These are phyloP conservation scores for Euphorbia celastroides DNA, from an alignment of 441 rosid species.

Conservation along the genomic window DNA sequence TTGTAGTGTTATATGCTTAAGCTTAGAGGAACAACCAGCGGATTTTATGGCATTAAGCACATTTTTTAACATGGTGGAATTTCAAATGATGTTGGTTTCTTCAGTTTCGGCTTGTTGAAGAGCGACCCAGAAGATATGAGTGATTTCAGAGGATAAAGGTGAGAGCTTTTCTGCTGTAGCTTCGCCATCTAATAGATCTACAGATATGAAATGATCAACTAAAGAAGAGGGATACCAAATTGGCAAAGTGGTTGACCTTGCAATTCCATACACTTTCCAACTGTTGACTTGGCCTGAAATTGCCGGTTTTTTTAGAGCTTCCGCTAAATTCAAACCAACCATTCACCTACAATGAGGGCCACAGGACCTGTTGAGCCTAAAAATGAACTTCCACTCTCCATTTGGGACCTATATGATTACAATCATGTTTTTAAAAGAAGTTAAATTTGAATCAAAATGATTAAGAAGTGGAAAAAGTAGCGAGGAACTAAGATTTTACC, in stretches of 20 bases:
- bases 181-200: constrained; percentile 22
- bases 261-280: constrained; percentile 31
- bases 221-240: constrained; percentile 33
- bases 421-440: too few species aligned
- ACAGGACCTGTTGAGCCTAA: background rate
- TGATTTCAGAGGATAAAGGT: constrained; percentile 21
- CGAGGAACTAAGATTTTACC: background rate
- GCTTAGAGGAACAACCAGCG: constrained; percentile 8
- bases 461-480: background rate
- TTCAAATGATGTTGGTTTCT: constrained; percentile 21
- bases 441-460: too few species aligned
- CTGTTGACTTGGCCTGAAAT: background rate
- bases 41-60: constrained; percentile 23
- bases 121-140: constrained; percentile 43
- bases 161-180: constrained; percentile 22
- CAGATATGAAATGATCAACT: constrained; percentile 23
- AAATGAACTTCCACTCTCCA: background rate
- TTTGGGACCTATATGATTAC: background rate
- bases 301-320: constrained; percentile 7
- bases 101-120: constrained; percentile 22
- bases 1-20: constrained; percentile 26
- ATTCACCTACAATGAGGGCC: too few species aligned
- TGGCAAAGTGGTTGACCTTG: constrained; percentile 23
- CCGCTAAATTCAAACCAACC: constrained; percentile 2
- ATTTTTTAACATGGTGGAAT: constrained; percentile 26